Evolutionary conservation across 73 alveolate genomes (phyloP).

Genomic region (Paramecium caudatum): DNA sequence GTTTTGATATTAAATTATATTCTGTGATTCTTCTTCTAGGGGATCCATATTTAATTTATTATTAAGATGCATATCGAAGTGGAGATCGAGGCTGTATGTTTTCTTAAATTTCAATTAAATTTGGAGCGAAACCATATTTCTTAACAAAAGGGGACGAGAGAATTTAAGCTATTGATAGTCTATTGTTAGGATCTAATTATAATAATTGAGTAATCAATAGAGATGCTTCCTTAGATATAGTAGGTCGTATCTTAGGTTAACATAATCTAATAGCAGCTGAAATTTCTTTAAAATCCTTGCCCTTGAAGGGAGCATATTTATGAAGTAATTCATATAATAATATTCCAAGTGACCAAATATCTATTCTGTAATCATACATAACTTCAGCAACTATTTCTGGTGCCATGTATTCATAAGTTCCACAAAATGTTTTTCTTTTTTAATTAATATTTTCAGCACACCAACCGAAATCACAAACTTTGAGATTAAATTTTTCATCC

Average conservation of each 20-base stretch:
- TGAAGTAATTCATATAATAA: constrained; percentile 93
- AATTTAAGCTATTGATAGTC: constrained; percentile 88
- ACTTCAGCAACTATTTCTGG: constrained; percentile 94
- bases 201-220: constrained; percentile 86
- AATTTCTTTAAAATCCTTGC: constrained; percentile 78
- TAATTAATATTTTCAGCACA: constrained; percentile 74
- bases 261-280: constrained; percentile 78
- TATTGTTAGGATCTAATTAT: constrained; percentile 85
- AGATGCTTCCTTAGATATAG: constrained; percentile 84
- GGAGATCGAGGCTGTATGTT: constrained; percentile 34
- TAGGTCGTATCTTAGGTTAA: constrained; percentile 77
- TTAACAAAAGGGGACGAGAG: constrained; percentile 92
- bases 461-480: constrained; percentile 81
- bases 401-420: constrained; percentile 90
- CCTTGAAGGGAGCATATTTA: constrained; percentile 91
- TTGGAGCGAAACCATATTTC: constrained; percentile 47
- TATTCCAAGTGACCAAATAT: constrained; percentile 95
- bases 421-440: constrained; percentile 74
- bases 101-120: constrained; percentile 24
- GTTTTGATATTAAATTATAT: neutral
- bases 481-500: constrained; percentile 76
- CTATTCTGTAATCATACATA: constrained; percentile 89
- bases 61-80: neutral
- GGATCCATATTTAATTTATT: constrained; percentile 38
- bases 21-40: constrained; percentile 65